Conservation (phyloP, 441 rosid genomes). For the Gossypium laxum region DNA sequence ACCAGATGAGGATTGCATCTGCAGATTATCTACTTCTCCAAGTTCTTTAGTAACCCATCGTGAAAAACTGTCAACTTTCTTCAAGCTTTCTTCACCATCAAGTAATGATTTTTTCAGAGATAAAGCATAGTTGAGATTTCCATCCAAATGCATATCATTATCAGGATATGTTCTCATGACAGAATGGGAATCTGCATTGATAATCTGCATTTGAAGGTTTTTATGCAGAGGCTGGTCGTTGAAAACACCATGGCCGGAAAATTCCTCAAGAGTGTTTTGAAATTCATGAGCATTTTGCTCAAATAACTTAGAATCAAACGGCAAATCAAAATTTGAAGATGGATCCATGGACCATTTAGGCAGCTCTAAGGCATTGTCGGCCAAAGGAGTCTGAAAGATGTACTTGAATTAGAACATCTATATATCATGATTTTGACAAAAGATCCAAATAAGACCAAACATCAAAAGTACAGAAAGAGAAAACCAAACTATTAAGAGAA, state of each 20-base stretch:
- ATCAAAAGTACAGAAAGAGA: neutral
- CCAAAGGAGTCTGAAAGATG: slow-evolving; percentile 34
- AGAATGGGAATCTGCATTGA: slow-evolving; percentile 28
- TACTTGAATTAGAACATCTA: slow-evolving; percentile 22
- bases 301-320: slow-evolving; percentile 35
- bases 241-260: slow-evolving; percentile 31
- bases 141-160: slow-evolving; percentile 26
- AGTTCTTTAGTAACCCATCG: slow-evolving; percentile 78
- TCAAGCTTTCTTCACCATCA: slow-evolving; percentile 56
- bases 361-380: slow-evolving; percentile 25
- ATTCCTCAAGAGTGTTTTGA: slow-evolving; percentile 23
- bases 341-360: slow-evolving; percentile 31
- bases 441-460: neutral
- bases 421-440: neutral
- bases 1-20: slow-evolving; percentile 55
- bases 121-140: slow-evolving; percentile 33
- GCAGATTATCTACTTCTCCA: slow-evolving; percentile 68
- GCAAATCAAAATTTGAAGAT: slow-evolving; percentile 33
- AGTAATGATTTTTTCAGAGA: slow-evolving; percentile 39
- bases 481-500: neutral
- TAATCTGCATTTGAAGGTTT: slow-evolving; percentile 26
- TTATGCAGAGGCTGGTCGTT: slow-evolving; percentile 29
- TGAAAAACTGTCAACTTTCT: slow-evolving; percentile 86
- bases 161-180: slow-evolving; percentile 26
- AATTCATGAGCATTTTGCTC: slow-evolving; percentile 35